Evolutionary conservation across 257 asterid genomes (phyloP), one percentile per base, ranked within the genome.

Genomic region (Plantago elongata): DNA sequence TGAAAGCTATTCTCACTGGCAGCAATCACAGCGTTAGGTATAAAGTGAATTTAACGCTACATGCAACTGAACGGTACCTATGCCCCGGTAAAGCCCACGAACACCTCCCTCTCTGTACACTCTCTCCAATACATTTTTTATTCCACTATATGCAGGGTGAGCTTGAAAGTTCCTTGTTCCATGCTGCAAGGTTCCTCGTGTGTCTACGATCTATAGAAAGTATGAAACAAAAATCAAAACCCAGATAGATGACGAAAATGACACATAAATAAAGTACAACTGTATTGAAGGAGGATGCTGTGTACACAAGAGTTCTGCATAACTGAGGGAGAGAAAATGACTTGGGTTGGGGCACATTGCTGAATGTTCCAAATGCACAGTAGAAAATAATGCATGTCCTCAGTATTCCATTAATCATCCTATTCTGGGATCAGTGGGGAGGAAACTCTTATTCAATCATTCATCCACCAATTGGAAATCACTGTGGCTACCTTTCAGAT

Each of bases 41-140:
- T 48, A 48, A 2, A 48, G 52, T 10, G 16, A 9, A 48, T 48
- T 18, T 13, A 18, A n/a, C 13, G 52, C 12, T 46, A 9, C 5
- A 7, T 46, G 66, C 49, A 54, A 22, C 57, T 30, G 4, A 11
- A 52, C 6, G 30, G 13, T 83, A 89, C 99, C 97, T 80, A 92
- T 75, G 74, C 99, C 99, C 55, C 99, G 84, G 67, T 93, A 93
- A 45, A 93, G 89, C 44, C 71, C 96, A 3, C 96, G 92, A 13
- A 70, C 77, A 59, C 99, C 99, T 42, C 97, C 95, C 72, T 87
- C 92, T 70, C 46, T 74, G 72, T 89, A 89, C 64, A 93, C 97
- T 57, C 81, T 72, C 72, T 68, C 74, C 3, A 93, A 59, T 63
- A 87, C 99, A 75, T 93, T 82, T 70, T 68, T 76, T 47, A 87